A percentile compares a stretch with the other conserved stretches of the same genome.
Conservation (phyloP, 2,329 filamentous ascomycete species). For the Monosporascus sp. region DNA sequence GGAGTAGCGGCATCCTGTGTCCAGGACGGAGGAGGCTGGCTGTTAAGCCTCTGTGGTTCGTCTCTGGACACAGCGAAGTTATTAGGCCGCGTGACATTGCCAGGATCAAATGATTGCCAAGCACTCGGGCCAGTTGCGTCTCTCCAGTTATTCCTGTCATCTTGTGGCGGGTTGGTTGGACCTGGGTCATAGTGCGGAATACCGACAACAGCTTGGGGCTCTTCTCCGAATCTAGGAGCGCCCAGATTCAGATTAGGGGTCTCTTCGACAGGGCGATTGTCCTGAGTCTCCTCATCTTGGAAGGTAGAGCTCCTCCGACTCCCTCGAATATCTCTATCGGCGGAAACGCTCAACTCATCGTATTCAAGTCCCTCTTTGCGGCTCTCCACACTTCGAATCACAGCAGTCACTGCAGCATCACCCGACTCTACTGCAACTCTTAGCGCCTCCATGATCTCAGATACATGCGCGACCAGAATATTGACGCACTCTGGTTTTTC, state of each 20-base stretch:
- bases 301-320: background rate
- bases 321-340: background rate
- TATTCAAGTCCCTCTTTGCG: constrained; percentile 25
- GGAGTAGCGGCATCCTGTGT: background rate
- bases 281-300: background rate
- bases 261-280: background rate
- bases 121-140: background rate
- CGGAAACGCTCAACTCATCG: constrained; percentile 13
- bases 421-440: constrained; percentile 26
- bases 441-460: constrained; percentile 24
- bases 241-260: background rate
- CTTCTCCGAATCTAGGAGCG: background rate
- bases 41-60: background rate
- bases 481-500: constrained; percentile 22
- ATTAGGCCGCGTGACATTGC: background rate
- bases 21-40: background rate
- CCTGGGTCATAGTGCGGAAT: background rate
- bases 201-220: background rate
- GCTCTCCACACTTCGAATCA: constrained; percentile 22
- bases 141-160: background rate
- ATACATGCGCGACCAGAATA: constrained; percentile 26
- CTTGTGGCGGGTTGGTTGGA: background rate
- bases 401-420: constrained; percentile 20
- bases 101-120: background rate
- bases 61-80: background rate